A percentile compares a stretch with the other conserved stretches of the same genome.
Evolutionary conservation across 2,329 filamentous ascomycete species (phyloP).

Genomic region (Lasiodiplodia sp.): DNA sequence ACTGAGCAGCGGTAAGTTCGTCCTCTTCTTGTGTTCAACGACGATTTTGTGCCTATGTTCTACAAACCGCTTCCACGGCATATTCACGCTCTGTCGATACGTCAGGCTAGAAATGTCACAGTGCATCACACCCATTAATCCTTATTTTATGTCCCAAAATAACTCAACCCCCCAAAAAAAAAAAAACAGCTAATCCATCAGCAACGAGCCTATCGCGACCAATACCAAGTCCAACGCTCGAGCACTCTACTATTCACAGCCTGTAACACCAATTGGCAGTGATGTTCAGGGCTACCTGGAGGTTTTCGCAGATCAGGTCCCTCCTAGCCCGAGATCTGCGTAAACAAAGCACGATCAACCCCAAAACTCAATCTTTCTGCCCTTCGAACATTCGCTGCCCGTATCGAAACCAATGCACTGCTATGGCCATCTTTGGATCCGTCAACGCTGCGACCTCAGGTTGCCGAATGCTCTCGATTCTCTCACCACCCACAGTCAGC

Average conservation of each 20-base stretch:
- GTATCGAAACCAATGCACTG: background rate
- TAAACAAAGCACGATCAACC: slow-evolving; percentile 1
- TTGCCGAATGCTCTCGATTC: background rate
- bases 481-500: background rate
- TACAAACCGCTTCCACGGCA: too few species aligned
- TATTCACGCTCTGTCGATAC: too few species aligned
- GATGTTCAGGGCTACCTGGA: background rate
- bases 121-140: background rate
- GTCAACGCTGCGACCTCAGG: background rate
- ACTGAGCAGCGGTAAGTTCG: too few species aligned
- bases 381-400: background rate
- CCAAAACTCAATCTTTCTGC: background rate
- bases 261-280: background rate
- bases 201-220: too few species aligned
- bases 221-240: background rate
- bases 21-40: too few species aligned
- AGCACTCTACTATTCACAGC: background rate
- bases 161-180: background rate
- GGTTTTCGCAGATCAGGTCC: background rate
- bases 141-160: background rate
- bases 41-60: too few species aligned
- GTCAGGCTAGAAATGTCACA: background rate
- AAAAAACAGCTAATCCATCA: background rate
- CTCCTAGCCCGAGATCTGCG: background rate
- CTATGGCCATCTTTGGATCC: background rate